These are phyloP conservation scores for Kazachstania bromeliacearum DNA, from an alignment of 805 yeast species.

Conservation along the genomic window DNA sequence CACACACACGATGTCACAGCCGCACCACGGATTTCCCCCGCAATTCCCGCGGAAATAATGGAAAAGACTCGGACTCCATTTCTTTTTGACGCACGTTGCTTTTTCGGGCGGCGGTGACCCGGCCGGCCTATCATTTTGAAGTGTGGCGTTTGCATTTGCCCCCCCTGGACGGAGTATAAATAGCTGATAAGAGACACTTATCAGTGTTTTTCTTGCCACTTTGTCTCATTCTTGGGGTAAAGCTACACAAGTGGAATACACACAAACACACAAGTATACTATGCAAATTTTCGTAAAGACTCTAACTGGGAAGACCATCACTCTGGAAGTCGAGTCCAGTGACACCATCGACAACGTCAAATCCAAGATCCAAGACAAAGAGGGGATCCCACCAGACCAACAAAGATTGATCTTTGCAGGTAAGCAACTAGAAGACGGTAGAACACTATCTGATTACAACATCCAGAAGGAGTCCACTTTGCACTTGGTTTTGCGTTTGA, in stretches of 20 bases:
- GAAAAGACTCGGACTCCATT: no score
- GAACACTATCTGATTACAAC: slow-evolving; percentile 64
- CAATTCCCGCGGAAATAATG: not conserved
- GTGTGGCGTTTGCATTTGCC: no score
- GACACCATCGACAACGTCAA: slow-evolving; percentile 92
- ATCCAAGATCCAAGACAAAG: slow-evolving; percentile 64
- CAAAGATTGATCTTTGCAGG: slow-evolving; percentile 64
- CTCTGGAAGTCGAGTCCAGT: slow-evolving; percentile 88
- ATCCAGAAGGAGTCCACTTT: slow-evolving; percentile 64
- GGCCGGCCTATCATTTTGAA: no score
- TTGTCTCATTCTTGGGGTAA: not conserved
- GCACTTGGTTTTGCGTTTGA: slow-evolving; percentile 62
- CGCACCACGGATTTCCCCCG: no score
- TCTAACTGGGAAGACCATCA: slow-evolving; percentile 94
- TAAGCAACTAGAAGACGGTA: slow-evolving; percentile 63
- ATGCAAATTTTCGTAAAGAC: slow-evolving; percentile 96
- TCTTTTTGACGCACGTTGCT: not conserved
- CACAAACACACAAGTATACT: slow-evolving; percentile 28
- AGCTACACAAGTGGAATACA: not conserved
- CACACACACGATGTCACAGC: no score
- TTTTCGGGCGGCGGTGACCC: not conserved
- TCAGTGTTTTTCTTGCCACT: not conserved
- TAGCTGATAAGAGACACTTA: not conserved
- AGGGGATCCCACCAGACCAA: slow-evolving; percentile 66
- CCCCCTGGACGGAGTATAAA: not conserved